These are phyloP conservation scores for Penicillium pulvis DNA, from an alignment of 495 filamentous ascomycete genomes.

Conservation along the genomic window DNA sequence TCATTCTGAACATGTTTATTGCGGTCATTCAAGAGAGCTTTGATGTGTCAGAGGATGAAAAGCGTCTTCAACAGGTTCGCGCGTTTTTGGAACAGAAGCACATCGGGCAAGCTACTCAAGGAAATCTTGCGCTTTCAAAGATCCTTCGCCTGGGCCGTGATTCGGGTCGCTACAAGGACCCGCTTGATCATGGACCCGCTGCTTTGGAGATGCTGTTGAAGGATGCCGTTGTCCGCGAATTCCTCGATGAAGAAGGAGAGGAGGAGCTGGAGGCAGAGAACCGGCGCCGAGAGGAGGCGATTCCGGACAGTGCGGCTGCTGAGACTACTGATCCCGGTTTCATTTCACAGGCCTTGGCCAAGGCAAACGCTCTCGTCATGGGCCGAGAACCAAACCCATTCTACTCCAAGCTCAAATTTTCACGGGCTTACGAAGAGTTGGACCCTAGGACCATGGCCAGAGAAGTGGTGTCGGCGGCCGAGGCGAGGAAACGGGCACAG, in stretches of 20 bases:
- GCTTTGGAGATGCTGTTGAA: slow-evolving; percentile 95
- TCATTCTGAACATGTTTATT: slow-evolving; percentile 99
- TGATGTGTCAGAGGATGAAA: slow-evolving; percentile 98
- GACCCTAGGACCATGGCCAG: slow-evolving; percentile 85
- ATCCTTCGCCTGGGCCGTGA: slow-evolving; percentile 80
- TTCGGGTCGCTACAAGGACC: slow-evolving; percentile 67
- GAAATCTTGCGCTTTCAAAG: slow-evolving; percentile 82
- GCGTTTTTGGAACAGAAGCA: slow-evolving; percentile 92
- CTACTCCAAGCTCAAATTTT: slow-evolving; percentile 79
- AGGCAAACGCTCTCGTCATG: slow-evolving; percentile 51
- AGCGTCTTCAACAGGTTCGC: slow-evolving; percentile 92
- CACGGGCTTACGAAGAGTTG: slow-evolving; percentile 69
- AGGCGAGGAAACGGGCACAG: slow-evolving; percentile 81
- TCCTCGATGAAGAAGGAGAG: slow-evolving; percentile 71
- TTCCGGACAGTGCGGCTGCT: slow-evolving; percentile 22
- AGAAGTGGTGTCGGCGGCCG: slow-evolving; percentile 82
- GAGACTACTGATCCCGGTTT: slow-evolving; percentile 52
- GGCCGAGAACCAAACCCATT: slow-evolving; percentile 90
- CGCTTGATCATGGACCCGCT: slow-evolving; percentile 82
- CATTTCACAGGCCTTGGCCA: slow-evolving; percentile 60
- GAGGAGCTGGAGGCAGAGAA: slow-evolving; percentile 29
- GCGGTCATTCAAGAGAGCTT: slow-evolving; percentile 99
- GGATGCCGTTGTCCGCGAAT: slow-evolving; percentile 91
- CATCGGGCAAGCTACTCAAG: slow-evolving; percentile 62
- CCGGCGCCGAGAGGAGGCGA: slow-evolving; percentile 24